Evolutionary conservation across 176 grass and related monocot species (phyloP), one percentile per base, ranked within the genome.

Genomic region (Paspalum notatum): DNA sequence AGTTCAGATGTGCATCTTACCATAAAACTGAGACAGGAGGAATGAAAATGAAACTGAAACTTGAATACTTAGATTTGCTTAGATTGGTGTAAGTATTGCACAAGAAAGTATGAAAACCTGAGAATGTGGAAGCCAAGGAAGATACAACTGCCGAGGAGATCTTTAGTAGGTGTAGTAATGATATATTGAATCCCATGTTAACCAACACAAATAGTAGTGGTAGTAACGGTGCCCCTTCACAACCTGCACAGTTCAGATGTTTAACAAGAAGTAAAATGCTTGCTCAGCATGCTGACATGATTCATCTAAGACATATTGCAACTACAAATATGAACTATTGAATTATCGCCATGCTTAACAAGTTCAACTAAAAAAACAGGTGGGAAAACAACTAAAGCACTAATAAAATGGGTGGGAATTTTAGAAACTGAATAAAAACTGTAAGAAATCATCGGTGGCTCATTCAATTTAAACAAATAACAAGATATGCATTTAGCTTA

Each of bases 161-260:
- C 72, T 95, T 89, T 52, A 99, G 56, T 32, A 99, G 80, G 66
- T 99, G 67, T 46, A 99, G 85, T 65, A 99, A 68, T 16, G 97
- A 99, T 90, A 99, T 93, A 77, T 99, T 99, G 72, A 77, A 95
- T 71, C 76, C 93, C 85, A 99, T 93, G 65, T 99, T 96, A 88
- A 93, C 93, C 52, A 95, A 75, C 27, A 99, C 93, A 93, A 99
- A 99, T 40, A 99, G 80, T 68, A 96, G 59, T 27, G 97, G 97
- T 71, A 99, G 72, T 52, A 96, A 45, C 16, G 97, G 97, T 25
- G 97, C 97, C 58, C 93, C 93, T 61, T 95, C 86, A 74, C 97
- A 99, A 25, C 97, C 97, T 99, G 86, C 58, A 91, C 22, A 80
- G 83, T 56, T 82, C 66, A 85, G 46, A 85, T 6, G 1, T 86